Conservation (phyloP, 352 stramenopile species). For the Thraustochytrium sp. region DNA sequence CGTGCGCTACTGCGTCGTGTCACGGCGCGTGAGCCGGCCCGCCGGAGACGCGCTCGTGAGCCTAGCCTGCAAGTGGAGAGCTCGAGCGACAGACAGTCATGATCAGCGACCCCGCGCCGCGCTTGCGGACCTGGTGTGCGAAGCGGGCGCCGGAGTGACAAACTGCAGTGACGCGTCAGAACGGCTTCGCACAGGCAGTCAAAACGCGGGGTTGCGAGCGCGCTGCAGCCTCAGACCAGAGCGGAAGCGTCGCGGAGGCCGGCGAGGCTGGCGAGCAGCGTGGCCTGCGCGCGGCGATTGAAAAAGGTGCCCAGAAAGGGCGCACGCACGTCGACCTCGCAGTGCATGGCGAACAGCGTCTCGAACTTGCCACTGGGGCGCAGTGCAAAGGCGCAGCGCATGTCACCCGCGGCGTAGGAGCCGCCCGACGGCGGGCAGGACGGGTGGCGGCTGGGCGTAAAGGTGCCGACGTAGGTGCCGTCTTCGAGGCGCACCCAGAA, state of each 20-base stretch:
- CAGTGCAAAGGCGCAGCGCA: not conserved
- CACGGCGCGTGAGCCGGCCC: too few relatives aligned
- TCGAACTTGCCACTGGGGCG: not conserved
- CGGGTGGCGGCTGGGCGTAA: not conserved
- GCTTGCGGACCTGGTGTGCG: too few relatives aligned
- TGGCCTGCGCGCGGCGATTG: not conserved
- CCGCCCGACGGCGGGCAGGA: not conserved
- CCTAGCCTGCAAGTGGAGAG: too few relatives aligned
- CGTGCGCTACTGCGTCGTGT: too few relatives aligned
- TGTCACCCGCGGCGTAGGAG: not conserved
- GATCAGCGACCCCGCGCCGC: too few relatives aligned
- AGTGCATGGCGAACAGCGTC: not conserved
- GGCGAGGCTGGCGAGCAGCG: not conserved
- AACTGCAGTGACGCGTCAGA: too few relatives aligned
- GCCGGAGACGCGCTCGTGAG: too few relatives aligned
- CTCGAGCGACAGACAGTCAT: too few relatives aligned
- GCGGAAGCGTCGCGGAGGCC: not conserved
- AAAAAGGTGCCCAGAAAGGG: not conserved
- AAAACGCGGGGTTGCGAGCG: too few relatives aligned
- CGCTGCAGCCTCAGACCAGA: not conserved
- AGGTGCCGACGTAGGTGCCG: slow-evolving; percentile 3
- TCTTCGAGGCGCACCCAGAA: slow-evolving; percentile 17
- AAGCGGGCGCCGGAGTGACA: too few relatives aligned
- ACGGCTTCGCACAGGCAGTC: too few relatives aligned
- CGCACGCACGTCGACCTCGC: not conserved